phyloP scores from a whole-genome alignment of 495 filamentous ascomycete species.

The Rusavskia elegans region DNA sequence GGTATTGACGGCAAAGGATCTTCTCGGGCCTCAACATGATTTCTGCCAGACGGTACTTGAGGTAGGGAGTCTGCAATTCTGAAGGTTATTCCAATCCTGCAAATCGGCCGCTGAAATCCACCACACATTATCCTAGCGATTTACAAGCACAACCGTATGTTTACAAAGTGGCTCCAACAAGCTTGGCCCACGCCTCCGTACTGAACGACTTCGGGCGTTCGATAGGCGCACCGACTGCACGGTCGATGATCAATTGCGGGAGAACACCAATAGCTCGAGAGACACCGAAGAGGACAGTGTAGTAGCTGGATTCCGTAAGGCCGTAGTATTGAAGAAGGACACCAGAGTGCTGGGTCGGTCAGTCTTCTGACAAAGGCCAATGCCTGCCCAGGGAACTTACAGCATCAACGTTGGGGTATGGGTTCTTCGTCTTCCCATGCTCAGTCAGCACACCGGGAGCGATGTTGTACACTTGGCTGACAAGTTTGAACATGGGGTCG shows the following conservation, averaged over 20 bases:
- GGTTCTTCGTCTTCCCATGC: constrained; percentile 99
- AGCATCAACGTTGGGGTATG: constrained; percentile 57
- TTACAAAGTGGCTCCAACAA: constrained; percentile 85
- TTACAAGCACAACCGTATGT: background rate
- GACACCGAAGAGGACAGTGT: constrained; percentile 98
- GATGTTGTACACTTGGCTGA: constrained; percentile 99
- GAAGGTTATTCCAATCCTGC: too few relatives aligned
- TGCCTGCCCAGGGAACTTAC: constrained; percentile 26
- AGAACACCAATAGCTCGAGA: constrained; percentile 95
- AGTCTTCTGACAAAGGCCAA: constrained; percentile 19
- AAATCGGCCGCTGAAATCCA: background rate
- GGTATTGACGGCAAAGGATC: too few relatives aligned
- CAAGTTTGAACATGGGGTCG: constrained; percentile 98
- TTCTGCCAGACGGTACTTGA: too few relatives aligned
- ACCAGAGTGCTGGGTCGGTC: constrained; percentile 57
- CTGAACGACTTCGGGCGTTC: constrained; percentile 89
- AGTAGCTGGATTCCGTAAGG: constrained; percentile 96
- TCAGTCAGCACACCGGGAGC: constrained; percentile 93
- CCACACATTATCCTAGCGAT: background rate
- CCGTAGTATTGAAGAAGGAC: constrained; percentile 99
- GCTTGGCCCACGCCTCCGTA: constrained; percentile 90
- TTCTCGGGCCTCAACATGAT: too few relatives aligned
- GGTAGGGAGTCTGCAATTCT: background rate
- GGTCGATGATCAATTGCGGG: constrained; percentile 98
- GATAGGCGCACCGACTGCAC: constrained; percentile 62